Evolutionary conservation across 495 filamentous ascomycete species (phyloP), one percentile per base, ranked within the genome.

Genomic region (Entonaema liquescens): DNA sequence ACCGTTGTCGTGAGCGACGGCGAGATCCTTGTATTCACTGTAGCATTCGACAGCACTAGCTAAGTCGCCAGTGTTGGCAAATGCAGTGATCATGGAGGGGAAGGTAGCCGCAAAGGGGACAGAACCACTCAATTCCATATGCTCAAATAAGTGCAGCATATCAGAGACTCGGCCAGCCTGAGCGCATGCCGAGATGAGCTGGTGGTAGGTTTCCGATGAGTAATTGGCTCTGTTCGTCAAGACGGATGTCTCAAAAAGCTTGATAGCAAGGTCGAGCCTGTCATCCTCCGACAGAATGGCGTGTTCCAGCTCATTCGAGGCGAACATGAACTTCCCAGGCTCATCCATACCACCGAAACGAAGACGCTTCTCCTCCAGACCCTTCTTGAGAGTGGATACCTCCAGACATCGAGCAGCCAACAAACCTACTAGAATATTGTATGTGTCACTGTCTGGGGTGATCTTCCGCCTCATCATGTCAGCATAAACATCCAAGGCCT

Each of bases 391-490:
- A 50, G 85, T 82, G 53, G 87, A 82, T 8, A 92, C 87, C 72
- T 95, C 89, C 56, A 94, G 84, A 42, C 93, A 92, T 35, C 92
- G 91, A 19, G 87, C 84, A 23, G 94, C 90, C 33, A 98, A 86
- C 40, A 97, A 80, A 68, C 91, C 87, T 65, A 99, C 90, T 11
- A 99, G 80, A 2, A 91, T 93, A 74, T 92, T 88, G 80, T 96
- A 98, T 6, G 94, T 98, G 59, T 89, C 86, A 64, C 90, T 89
- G 74, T 96, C 90, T 15, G 95, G 95, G 26, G 85, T 79, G 44
- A 98, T 89, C 73, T 90, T 90, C 53, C 94, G 91, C 66, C 91
- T 87, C 70, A 97, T 90, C 95, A 99, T 97, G 77, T 98, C 93
- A 44, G 93, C 91, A 82, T 98, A 98, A 63, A 98, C 91, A 84